Base-by-base conservation (phyloP, 2,329 filamentous ascomycete genomes). In the Clarireedia hainanense region DNA sequence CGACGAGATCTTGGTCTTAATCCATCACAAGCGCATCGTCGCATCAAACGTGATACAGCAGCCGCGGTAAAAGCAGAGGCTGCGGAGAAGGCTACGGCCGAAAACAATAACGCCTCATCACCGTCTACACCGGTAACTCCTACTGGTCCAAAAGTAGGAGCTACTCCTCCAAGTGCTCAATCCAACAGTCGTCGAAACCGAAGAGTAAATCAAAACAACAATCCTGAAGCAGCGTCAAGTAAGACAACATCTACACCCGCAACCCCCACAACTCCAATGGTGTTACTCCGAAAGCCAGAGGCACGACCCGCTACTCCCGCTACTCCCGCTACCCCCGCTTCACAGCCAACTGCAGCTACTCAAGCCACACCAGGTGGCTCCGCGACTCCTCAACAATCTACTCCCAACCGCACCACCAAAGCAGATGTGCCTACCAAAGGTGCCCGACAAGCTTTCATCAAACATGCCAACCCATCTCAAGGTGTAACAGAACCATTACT, bases 401-500 rank as follows among this genome's bases (percentile, higher is more conserved):
- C 58, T 50, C 60, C 65, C 47, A 73, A 74, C 51, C 61, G 63
- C 45, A 56, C 63, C 53, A 39, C 56, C 47, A 54, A 54, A 49
- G 55, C 62, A 58, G 52, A 62, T 61, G 54, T 57, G 9, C 69
- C 71, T 24, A 72, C 72, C 3, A 60, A 75, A 1, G 77, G 79
- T 9, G 79, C 79, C 6, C 81, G 80, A 15, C 85, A 88, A 49
- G 87, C 84, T 20, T 91, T 91, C 66, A 75, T 91, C 58, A 91
- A 91, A 70, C 86, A 91, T 64, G 87, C 86, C 51, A 96, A 95
- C 68, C 83, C 89, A 10, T 94, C 91, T 0, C 92, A 96, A 68
- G 92, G 92, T 14, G 88, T 96, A 47, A 96, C 90, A 0, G 92
- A 96, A 67, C 75, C 85, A 0, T 73, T 91, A 0, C 81, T 97